Base-by-base conservation (phyloP, 306 rosid genomes). In the Gleditsia sinensis region DNA sequence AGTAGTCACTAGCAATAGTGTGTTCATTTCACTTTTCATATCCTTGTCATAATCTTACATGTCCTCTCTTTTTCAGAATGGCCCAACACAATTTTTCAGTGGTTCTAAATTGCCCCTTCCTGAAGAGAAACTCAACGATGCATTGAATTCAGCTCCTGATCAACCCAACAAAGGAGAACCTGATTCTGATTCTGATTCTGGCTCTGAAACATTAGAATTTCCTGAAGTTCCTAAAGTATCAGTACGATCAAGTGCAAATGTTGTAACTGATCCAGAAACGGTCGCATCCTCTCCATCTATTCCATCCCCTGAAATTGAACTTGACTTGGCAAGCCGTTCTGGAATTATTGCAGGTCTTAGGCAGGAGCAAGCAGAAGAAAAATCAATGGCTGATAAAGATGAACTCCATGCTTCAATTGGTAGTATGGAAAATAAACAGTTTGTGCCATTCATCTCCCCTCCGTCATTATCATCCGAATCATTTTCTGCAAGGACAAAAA, bases 141-240 rank as follows among this genome's bases (percentile, higher is more conserved):
- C 83, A 51, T 43, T 57, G 28, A 10, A 73, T 37, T 33, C 78
- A 8, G 3, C 77, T 48, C 78, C 85, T 20, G 89, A 84, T 78
- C 80, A 84, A 74, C 63, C 64, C 32, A 79, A 51, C 37, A 63
- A 65, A 10, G 95, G 85, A 70, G 82, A 82, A 66, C 76, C 83
- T 45, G 93, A 87, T 69, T 92, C 96, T 45, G 93, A 87, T 69
- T 92, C 96, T 79, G 97, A 94, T 90, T 76, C 82, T 10, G 88
- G 74, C 69, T 84, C 87, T 14, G 97, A 91, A 69, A 27, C 14
- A 37, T 78, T 87, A 61, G 96, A 92, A 36, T 86, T 94, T 76
- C 99, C 97, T 73, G 93, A 90, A 84, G 96, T 92, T 76, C 99
- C 99, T 0, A 87, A 49, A 34, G 86, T 40, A 77, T 76, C 87